A percentile compares a stretch with the other conserved stretches of the same genome.
Evolutionary conservation across 2,329 filamentous ascomycete species (phyloP).

Genomic region (Penicillium concentricum): DNA sequence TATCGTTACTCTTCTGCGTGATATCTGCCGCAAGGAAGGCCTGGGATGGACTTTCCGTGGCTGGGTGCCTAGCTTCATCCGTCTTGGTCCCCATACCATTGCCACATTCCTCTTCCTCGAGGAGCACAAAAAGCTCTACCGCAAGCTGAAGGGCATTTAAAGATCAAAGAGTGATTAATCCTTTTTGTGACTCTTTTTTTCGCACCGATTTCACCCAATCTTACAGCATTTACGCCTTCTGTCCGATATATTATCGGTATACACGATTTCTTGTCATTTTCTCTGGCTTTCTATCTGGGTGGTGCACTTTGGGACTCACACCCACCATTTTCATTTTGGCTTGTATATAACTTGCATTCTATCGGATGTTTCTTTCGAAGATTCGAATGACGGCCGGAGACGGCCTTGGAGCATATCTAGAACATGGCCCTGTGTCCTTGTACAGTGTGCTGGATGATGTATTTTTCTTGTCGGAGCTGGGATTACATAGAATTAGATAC

Average conservation of each 20-base stretch:
- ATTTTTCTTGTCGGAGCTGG: conserved; percentile 9
- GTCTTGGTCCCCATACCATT: conserved; percentile 65
- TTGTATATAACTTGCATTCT: conserved; percentile 27
- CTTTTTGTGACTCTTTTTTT: conserved; percentile 3
- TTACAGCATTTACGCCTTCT: conserved; percentile 8
- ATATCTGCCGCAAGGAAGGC: conserved; percentile 58
- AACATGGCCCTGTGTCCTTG: not conserved
- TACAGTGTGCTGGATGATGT: conserved; percentile 12
- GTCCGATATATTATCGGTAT: conserved; percentile 11
- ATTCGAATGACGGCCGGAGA: not conserved
- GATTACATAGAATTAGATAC: conserved; percentile 26
- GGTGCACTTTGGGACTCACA: conserved; percentile 10
- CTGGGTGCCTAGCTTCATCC: conserved; percentile 67
- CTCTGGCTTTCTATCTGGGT: conserved; percentile 15
- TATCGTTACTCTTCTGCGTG: conserved; percentile 51
- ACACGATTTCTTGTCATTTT: conserved; percentile 12
- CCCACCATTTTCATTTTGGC: conserved; percentile 13
- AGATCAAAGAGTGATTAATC: conserved; percentile 35
- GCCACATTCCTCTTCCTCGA: conserved; percentile 66
- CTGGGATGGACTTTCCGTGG: conserved; percentile 65
- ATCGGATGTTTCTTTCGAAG: conserved; percentile 7
- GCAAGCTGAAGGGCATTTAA: conserved; percentile 39
- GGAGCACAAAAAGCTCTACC: conserved; percentile 66
- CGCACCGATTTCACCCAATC: not conserved
- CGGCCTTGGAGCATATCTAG: not conserved